phyloP scores from a whole-genome alignment of 75 land plant species.

The Selaginella tamariscina region DNA sequence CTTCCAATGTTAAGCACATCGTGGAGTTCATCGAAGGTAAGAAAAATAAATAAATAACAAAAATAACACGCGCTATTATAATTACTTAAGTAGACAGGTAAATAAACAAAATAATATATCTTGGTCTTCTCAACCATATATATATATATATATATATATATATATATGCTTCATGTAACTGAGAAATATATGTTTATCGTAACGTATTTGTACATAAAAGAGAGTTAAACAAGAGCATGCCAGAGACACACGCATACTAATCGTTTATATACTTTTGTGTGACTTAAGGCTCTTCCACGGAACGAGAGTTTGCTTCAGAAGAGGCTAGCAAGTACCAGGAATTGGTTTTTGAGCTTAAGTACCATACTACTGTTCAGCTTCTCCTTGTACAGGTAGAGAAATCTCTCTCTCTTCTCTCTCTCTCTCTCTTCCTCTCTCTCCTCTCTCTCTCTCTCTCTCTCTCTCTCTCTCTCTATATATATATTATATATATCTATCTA shows the following conservation, averaged over 20 bases:
- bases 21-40: not conserved
- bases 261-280: slow-evolving; percentile 20
- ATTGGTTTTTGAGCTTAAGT: slow-evolving; percentile 35
- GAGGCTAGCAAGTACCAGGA: slow-evolving; percentile 28
- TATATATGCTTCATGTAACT: not conserved
- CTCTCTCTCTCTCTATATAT: not conserved
- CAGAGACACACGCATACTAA: slow-evolving; percentile 10
- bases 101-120: too few relatives aligned
- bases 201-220: slow-evolving; percentile 36
- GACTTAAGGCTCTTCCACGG: slow-evolving; percentile 18
- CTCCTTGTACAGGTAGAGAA: slow-evolving; percentile 43
- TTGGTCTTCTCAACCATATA: too few relatives aligned
- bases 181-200: slow-evolving; percentile 44
- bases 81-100: too few relatives aligned
- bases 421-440: not conserved
- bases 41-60: too few relatives aligned
- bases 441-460: not conserved
- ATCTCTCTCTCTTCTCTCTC: not conserved
- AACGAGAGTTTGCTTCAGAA: slow-evolving; percentile 37
- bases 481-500: not conserved
- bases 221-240: slow-evolving; percentile 29
- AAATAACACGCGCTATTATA: too few relatives aligned
- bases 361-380: slow-evolving; percentile 52
- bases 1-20: not conserved
- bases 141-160: too few relatives aligned